Conservation (phyloP, 176 grass and related monocot genomes). For the Rhynchospora tenuis region DNA sequence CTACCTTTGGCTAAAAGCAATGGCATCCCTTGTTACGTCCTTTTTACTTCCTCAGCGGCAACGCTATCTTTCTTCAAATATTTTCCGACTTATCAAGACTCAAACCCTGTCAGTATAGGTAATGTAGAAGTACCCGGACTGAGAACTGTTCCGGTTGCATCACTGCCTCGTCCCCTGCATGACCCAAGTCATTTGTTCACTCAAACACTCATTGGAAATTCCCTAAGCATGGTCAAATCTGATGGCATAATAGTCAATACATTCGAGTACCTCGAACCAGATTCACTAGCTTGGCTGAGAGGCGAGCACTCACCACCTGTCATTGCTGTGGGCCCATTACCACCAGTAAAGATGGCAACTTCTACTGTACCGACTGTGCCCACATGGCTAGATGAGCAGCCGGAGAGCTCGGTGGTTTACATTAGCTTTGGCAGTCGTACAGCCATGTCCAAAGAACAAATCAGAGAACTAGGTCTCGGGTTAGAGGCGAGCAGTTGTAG, state of each 20-base stretch:
- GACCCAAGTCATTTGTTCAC: slow-evolving; percentile 43
- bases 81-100: slow-evolving; percentile 29
- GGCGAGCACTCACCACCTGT: slow-evolving; percentile 30
- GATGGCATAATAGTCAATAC: slow-evolving; percentile 51
- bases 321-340: slow-evolving; percentile 31
- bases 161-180: slow-evolving; percentile 24
- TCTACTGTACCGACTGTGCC: background rate
- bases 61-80: slow-evolving; percentile 51
- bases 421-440: slow-evolving; percentile 59
- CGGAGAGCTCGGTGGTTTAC: slow-evolving; percentile 49
- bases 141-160: background rate
- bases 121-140: slow-evolving; percentile 45
- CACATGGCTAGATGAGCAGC: slow-evolving; percentile 47
- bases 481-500: slow-evolving; percentile 39
- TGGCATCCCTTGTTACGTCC: slow-evolving; percentile 37
- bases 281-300: slow-evolving; percentile 38
- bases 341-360: background rate
- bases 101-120: slow-evolving; percentile 15
- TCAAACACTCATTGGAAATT: slow-evolving; percentile 43
- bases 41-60: slow-evolving; percentile 40
- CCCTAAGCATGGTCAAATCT: slow-evolving; percentile 11
- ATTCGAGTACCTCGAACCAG: slow-evolving; percentile 42
- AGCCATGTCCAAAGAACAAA: slow-evolving; percentile 27
- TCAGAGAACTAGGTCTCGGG: slow-evolving; percentile 45
- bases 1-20: slow-evolving; percentile 26